Conservation (phyloP, 2,329 filamentous ascomycete species). For the Calonectria hawksworthii region DNA sequence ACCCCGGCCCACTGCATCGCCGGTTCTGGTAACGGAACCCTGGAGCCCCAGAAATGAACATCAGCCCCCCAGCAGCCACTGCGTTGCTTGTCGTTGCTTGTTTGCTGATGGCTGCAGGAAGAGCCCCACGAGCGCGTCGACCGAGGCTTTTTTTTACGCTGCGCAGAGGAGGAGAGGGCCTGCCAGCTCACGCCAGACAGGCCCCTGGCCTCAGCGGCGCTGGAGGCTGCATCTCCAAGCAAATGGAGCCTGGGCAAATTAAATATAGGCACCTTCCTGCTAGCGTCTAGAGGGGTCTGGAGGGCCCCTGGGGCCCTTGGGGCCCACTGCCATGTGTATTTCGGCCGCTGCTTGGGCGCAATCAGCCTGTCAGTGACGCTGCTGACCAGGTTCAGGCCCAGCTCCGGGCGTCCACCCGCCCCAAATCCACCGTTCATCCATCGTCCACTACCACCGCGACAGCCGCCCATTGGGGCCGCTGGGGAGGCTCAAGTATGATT, state of each 20-base stretch:
- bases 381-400: constrained; percentile 27
- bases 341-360: background rate
- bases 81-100: constrained; percentile 26
- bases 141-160: constrained; percentile 3
- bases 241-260: constrained; percentile 40
- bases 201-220: constrained; percentile 11
- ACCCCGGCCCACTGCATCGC: background rate
- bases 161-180: background rate
- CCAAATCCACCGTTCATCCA: constrained; percentile 3
- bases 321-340: constrained; percentile 15
- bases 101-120: constrained; percentile 18
- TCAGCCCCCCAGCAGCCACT: constrained; percentile 18
- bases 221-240: constrained; percentile 27
- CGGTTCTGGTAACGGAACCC: constrained; percentile 9
- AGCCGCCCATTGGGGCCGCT: constrained; percentile 21
- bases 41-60: constrained; percentile 19
- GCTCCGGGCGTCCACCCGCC: background rate
- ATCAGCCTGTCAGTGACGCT: constrained; percentile 13
- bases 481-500: constrained; percentile 28
- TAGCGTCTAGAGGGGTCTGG: constrained; percentile 22
- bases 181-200: constrained; percentile 29
- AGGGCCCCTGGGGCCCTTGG: constrained; percentile 1
- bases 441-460: constrained; percentile 33
- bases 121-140: constrained; percentile 13
- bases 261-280: constrained; percentile 38